Evolutionary conservation across 257 asterid species (phyloP), one percentile per base, ranked within the genome.

Genomic region (Osmanthus fragrans): DNA sequence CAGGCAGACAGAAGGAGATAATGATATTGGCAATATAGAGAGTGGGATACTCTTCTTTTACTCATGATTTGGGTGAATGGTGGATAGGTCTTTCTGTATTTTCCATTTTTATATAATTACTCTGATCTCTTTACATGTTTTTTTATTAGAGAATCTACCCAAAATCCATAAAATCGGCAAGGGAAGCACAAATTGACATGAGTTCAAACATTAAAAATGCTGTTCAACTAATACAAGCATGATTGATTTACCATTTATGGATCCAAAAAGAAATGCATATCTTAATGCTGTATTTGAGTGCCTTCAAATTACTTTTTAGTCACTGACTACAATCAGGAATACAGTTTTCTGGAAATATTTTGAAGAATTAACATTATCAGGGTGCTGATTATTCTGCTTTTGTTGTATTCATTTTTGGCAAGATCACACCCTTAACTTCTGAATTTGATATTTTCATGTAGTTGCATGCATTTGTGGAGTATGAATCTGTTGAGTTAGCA

Each of bases 401-500:
- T 37, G 15, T 23, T 76, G 45, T 12, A 39, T 64, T 69, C 69
- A 40, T 47, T 64, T 37, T 65, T 45, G 79, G 65, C 67, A 63
- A 79, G 19, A 40, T 68, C 21, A 75, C 64, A 12, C 58, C 60
- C 23, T 73, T 79, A 72, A 81, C 78, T 79, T 72, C 58, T 25
- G 47, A 27, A 69, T 77, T 76, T 75, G 73, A 63, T 73, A 21
- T 65, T 74, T 76, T 64, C 67, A 15, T 90, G 90, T 84, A 94
- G 98, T 86, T 90, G 88, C 97, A 94, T 32, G 94, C 96, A 72
- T 94, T 88, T 85, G 97, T 92, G 85, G 98, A 94, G 86, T 94
- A 94, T 72, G 97, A 94, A 77, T 83, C 97, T 63, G 82, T 79
- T 76, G 97, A 94, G 77, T 80, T 82, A 39, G 96, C 98, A 40